Base-by-base conservation (phyloP, 83 land plant species). In the Picea mariana region DNA sequence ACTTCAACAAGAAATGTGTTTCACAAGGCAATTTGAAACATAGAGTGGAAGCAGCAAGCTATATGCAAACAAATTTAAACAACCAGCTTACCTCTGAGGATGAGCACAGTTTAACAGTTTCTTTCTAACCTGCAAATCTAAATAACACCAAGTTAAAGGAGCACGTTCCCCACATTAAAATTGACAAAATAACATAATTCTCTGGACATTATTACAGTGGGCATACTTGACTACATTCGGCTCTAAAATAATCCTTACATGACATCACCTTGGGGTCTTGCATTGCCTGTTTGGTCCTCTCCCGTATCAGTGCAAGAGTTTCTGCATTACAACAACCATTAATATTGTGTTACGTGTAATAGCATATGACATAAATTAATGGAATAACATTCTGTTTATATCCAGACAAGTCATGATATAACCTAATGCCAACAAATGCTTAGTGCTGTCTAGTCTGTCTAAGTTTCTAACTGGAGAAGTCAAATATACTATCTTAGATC, bases 251-350 rank as follows among this genome's bases (percentile, higher is more conserved):
- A 42, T 18, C 87, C 87, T 91, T 88, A 88, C 87, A 89, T 84
- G 86, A 84, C 86, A 85, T 91, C 93, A 91, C 93, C 93, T 92
- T 87, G 87, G 94, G 91, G 73, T 92, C 88, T 58, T 79, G 87
- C 84, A 92, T 81, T 62, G 94, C 91, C 75, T 92, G 87, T 67
- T 81, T 80, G 34, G 91, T 92, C 83, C 91, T 86, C 66, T 81
- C 84, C 79, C 75, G 86, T 85, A 92, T 92, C 59, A 58, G 85
- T 62, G 67, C 85, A 61, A 86, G 80, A 40, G 91, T 91, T 69
- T 91, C 93, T 91, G 79, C 62, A 83, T 79, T 24, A 23, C 27
- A 73, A 47, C 52, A 44, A 3, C 58, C 27, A 73, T 44, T 44
- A n/a, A 47, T 6, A 47, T 34, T 34, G n/a, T n/a, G n/a, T n/a